Conservation (phyloP, 2,329 filamentous ascomycete genomes). For the Calonectria pteridis region DNA sequence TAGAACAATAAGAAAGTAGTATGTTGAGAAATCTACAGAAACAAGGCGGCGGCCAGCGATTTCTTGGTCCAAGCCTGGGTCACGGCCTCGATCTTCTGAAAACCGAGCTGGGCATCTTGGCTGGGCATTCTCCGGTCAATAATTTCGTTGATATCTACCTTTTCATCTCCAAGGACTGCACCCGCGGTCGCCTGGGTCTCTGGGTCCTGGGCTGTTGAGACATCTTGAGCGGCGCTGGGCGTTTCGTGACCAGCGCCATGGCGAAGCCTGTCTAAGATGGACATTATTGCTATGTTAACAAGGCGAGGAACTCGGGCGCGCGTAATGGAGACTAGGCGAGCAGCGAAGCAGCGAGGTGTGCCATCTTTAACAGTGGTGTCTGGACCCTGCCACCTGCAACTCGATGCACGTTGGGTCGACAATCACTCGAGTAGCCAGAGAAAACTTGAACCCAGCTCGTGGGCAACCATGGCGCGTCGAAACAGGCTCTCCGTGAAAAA, state of each 20-base stretch:
- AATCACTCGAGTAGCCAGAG: not conserved
- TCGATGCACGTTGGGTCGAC: not conserved
- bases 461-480: not conserved
- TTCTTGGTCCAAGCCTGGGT: conserved; percentile 56
- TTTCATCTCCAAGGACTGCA: conserved; percentile 31
- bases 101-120: conserved; percentile 51
- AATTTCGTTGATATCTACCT: conserved; percentile 24
- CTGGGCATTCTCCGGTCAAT: conserved; percentile 30
- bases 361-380: not conserved
- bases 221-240: not conserved
- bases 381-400: not conserved
- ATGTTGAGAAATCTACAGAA: conserved; percentile 44
- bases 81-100: conserved; percentile 55
- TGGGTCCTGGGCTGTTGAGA: not conserved
- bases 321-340: not conserved
- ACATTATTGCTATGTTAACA: not conserved
- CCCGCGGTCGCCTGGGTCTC: not conserved
- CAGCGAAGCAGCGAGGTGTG: not conserved
- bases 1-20: not conserved
- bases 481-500: not conserved
- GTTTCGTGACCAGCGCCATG: not conserved
- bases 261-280: not conserved
- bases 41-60: conserved; percentile 50
- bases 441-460: not conserved
- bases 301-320: not conserved